Evolutionary conservation across 192 early-diverging fungal genomes (phyloP), one percentile per base, ranked within the genome.

Genomic region (Backusella westeae): DNA sequence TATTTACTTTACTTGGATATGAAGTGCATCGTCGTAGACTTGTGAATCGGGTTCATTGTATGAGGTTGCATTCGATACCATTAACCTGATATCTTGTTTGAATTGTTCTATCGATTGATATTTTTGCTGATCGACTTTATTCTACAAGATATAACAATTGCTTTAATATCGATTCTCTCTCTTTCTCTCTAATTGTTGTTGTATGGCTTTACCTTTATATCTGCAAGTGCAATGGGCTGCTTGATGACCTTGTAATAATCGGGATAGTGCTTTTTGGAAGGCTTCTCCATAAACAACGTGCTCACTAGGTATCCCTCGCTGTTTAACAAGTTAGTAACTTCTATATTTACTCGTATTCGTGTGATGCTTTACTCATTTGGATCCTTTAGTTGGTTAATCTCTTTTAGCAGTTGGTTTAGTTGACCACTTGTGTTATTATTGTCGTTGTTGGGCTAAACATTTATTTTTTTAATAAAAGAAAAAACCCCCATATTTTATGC

Each of bases 191-290:
- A 2, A 32, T 32, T 32, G 32, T 32, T 32, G 29, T 3, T 32
- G 32, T 32, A 32, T 32, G 32, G 35, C 19, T 21, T 71, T 84
- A 84, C 85, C 73, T 80, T 74, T 32, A 87, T 90, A 0, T 79
- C 81, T 67, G 89, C 83, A 12, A 91, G 52, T 2, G 90, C 83
- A 67, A 92, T 91, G 1, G 89, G 91, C 6, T 83, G 66, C 59
- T 89, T 87, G 78, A 91, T 89, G 74, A 82, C 19, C 42, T 75
- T 63, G 63, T 84, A 87, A 65, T 87, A 87, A 35, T 87, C 86
- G 26, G 84, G 80, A 42, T 85, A 87, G 12, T 79, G 73, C 12
- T 78, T 73, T 9, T 79, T 83, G 41, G 81, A 78, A 0, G 86
- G 86, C 9, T 80, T 65, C 36, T 85, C 74, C 41, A 84, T 36